These are phyloP conservation scores for Lactuca sativa DNA, from an alignment of 129 eudicot species.

Conservation along the genomic window DNA sequence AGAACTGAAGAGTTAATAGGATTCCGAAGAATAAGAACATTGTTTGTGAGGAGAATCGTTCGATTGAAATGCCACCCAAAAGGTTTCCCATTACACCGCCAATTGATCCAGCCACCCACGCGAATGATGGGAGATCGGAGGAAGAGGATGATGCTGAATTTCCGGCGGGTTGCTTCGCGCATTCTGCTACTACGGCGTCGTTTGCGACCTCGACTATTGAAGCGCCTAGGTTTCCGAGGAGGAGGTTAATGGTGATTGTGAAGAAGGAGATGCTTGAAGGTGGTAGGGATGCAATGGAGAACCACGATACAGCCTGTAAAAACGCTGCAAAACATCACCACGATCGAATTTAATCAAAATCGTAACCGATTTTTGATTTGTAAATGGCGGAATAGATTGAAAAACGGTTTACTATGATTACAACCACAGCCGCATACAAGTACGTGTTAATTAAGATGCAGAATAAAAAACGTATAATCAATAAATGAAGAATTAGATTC, in stretches of 20 bases:
- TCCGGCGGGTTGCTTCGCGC: slow-evolving; percentile 41
- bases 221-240: slow-evolving; percentile 89
- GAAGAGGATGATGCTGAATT: slow-evolving; percentile 44
- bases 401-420: neutral
- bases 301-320: slow-evolving; percentile 84
- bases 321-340: slow-evolving; percentile 57
- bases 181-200: slow-evolving; percentile 92
- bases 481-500: neutral
- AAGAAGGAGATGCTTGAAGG: slow-evolving; percentile 66
- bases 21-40: slow-evolving; percentile 66
- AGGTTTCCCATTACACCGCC: slow-evolving; percentile 89
- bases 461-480: slow-evolving; percentile 5
- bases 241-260: slow-evolving; percentile 60
- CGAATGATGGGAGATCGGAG: slow-evolving; percentile 74
- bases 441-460: neutral
- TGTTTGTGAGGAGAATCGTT: slow-evolving; percentile 41
- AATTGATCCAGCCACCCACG: slow-evolving; percentile 77
- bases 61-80: slow-evolving; percentile 58
- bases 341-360: slow-evolving; percentile 10
- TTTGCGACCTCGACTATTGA: slow-evolving; percentile 89
- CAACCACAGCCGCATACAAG: neutral
- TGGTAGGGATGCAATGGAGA: slow-evolving; percentile 61
- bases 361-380: neutral
- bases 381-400: neutral
- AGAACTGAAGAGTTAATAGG: slow-evolving; percentile 53